phyloP scores from a whole-genome alignment of 176 grass and related monocot genomes.

The Aegilops tauschii region DNA sequence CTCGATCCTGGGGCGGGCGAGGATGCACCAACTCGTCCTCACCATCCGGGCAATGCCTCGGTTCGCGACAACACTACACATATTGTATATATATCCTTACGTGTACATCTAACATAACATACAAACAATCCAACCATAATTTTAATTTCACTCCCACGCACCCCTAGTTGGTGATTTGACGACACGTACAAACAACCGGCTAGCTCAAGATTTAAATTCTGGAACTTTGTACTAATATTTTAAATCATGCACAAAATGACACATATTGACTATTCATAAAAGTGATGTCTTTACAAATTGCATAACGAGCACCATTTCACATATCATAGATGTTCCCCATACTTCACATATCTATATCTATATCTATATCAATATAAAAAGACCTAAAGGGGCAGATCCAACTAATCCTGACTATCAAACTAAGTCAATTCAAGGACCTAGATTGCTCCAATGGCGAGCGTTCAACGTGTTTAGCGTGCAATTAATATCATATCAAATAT shows the following conservation, averaged over 20 bases:
- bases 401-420: too few species aligned
- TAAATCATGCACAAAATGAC: background rate
- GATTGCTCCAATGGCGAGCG: too few species aligned
- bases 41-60: background rate
- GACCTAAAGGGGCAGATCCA: too few species aligned
- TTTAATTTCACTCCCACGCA: background rate
- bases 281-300: too few species aligned
- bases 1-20: background rate
- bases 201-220: background rate
- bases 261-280: too few species aligned
- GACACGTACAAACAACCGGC: background rate
- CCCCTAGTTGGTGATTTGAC: background rate
- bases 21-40: background rate
- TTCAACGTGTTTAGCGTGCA: too few species aligned
- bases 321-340: too few species aligned
- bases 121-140: background rate
- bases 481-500: too few species aligned
- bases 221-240: background rate
- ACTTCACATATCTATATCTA: too few species aligned
- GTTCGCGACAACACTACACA: background rate
- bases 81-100: background rate
- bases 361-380: too few species aligned
- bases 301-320: too few species aligned
- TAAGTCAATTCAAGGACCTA: too few species aligned
- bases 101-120: background rate